Evolutionary conservation across 1,284 basidiomycete genomes (phyloP).

Genomic region (Pascua guehoae): DNA sequence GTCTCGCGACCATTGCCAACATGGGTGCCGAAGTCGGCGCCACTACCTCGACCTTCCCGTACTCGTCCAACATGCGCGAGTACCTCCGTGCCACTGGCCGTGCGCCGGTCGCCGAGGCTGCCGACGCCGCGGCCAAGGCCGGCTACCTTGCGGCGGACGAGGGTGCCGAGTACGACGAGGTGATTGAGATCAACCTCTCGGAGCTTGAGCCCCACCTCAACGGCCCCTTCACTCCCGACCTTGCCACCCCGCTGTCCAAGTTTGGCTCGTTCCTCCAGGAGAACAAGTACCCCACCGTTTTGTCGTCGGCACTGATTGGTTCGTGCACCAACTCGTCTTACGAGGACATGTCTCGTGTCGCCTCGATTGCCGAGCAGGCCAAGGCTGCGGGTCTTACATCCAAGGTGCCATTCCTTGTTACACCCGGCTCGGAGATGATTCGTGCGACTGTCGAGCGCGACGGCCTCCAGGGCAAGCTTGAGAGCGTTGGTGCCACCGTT

Average conservation of each 20-base stretch:
- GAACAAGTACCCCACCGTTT: conserved; percentile 86
- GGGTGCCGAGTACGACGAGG: conserved; percentile 91
- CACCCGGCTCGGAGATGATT: conserved; percentile 96
- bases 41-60: conserved; percentile 96
- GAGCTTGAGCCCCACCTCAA: conserved; percentile 93
- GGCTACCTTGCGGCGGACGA: conserved; percentile 82
- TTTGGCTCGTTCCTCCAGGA: conserved; percentile 77
- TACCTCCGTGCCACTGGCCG: conserved; percentile 90
- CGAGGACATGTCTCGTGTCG: conserved; percentile 90
- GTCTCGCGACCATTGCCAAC: conserved; percentile 90
- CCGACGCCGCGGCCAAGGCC: conserved; percentile 72
- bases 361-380: conserved; percentile 87
- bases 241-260: conserved; percentile 90
- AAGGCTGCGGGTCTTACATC: conserved; percentile 73
- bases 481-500: conserved; percentile 60
- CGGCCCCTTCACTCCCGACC: conserved; percentile 96
- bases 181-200: conserved; percentile 89
- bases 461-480: conserved; percentile 48
- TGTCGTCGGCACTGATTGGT: conserved; percentile 89
- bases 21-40: conserved; percentile 99
- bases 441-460: conserved; percentile 97
- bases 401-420: conserved; percentile 92
- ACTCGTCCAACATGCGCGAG: conserved; percentile 80
- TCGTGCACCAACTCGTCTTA: conserved; percentile 98
- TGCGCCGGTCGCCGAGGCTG: conserved; percentile 78